A percentile compares a stretch with the other conserved stretches of the same genome.
Evolutionary conservation across 306 rosid genomes (phyloP).

Genomic region (Acacia melanoxylon): DNA sequence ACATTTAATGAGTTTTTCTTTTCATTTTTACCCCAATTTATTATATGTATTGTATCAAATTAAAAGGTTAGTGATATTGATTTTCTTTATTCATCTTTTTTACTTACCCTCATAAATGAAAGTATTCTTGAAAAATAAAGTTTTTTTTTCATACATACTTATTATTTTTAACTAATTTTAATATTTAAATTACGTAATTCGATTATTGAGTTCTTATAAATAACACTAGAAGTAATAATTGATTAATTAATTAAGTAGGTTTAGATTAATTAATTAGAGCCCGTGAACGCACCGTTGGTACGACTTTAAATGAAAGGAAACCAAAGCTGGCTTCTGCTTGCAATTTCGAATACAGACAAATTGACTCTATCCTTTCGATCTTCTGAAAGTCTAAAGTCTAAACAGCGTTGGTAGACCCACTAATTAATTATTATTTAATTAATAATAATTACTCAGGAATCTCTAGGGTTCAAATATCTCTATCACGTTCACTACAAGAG

Average conservation of each 20-base stretch:
- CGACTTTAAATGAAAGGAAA: constrained; percentile 3
- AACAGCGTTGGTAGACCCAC: neutral
- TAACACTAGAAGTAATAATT: too few relatives aligned
- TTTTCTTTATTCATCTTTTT: too few relatives aligned
- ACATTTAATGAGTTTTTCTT: too few relatives aligned
- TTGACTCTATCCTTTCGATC: constrained; percentile 1
- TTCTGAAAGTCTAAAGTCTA: neutral
- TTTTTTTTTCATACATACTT: too few relatives aligned
- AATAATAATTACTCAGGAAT: neutral
- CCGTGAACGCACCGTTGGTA: constrained; percentile 38
- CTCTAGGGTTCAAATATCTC: neutral
- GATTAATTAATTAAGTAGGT: neutral
- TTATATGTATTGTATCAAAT: too few relatives aligned
- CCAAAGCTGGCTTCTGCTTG: constrained; percentile 18
- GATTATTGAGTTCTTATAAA: too few relatives aligned
- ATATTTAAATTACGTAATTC: too few relatives aligned
- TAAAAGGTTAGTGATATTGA: too few relatives aligned
- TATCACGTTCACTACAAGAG: neutral
- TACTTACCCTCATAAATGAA: too few relatives aligned
- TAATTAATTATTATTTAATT: neutral
- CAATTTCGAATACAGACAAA: constrained; percentile 7
- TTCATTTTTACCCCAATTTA: too few relatives aligned
- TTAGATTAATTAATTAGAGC: constrained; percentile 2
- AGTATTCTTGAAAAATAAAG: too few relatives aligned
- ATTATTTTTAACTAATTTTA: too few relatives aligned